These are phyloP conservation scores for Artemisia annua DNA, from an alignment of 129 eudicot species.

Conservation along the genomic window DNA sequence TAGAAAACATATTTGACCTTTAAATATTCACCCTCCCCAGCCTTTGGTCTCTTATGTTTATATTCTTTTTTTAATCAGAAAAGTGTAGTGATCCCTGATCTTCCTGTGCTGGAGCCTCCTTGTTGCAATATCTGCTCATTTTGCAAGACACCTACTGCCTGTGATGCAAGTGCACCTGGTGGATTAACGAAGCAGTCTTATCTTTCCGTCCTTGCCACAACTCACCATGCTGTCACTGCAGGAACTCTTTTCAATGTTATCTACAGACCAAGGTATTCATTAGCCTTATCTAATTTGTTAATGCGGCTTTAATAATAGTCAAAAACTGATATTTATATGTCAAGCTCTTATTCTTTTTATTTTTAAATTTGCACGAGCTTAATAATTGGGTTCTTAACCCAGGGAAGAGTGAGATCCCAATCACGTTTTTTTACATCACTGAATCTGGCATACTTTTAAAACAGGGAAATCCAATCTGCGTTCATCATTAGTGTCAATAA, in stretches of 20 bases:
- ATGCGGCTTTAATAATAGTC: conserved; percentile 2
- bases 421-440: background rate
- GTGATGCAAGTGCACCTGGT: conserved; percentile 84
- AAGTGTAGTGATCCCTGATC: conserved; percentile 71
- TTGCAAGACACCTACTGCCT: conserved; percentile 83
- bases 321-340: background rate
- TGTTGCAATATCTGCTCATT: conserved; percentile 68
- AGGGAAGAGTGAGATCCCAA: background rate
- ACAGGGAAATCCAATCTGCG: conserved; percentile 82
- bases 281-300: background rate
- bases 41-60: conserved; percentile 11
- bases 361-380: background rate
- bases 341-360: too few relatives aligned
- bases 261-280: conserved; percentile 56
- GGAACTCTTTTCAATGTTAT: conserved; percentile 66
- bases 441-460: conserved; percentile 16
- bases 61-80: conserved; percentile 53
- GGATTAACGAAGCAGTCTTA: conserved; percentile 79
- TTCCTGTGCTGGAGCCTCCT: conserved; percentile 66
- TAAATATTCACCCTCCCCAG: background rate
- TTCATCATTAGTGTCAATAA: conserved; percentile 83
- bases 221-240: conserved; percentile 75
- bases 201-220: conserved; percentile 82
- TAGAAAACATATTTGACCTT: background rate
- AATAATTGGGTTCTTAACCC: background rate